Evolutionary conservation across 352 stramenopile genomes (phyloP), one percentile per base, ranked within the genome.

Genomic region (Phytopythium sindhum): DNA sequence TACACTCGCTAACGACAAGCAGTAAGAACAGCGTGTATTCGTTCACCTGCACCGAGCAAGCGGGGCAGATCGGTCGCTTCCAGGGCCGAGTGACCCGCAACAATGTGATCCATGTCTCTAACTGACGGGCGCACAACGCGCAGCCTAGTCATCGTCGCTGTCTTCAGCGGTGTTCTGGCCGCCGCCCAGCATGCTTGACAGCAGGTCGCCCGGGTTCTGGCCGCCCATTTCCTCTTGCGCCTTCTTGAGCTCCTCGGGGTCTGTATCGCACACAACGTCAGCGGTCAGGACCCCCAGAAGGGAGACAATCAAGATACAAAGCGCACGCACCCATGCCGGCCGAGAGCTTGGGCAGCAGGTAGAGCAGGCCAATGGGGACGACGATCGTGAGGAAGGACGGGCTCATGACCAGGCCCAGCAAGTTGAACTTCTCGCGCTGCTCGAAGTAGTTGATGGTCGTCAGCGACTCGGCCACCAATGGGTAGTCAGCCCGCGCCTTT

Each of bases 171-270:
- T 81, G 44, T 60, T 52, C 54, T 75, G 69, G 19, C 70, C 82
- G 33, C 85, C 85, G 35, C 86, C 86, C 57, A 95, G 84, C 74
- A 95, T 91, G 12, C 81, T 78, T 45, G 75, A 76, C 53, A 95
- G 71, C 48, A 95, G 65, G 29, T 81, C 73, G 33, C 79, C 78
- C 12, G 86, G 86, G 64, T 95, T 82, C 42, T 86, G 69, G 14
- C 81, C 76, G 24, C 82, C 86, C 63, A 95, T 89, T 53, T 95
- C 86, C 60, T 93, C 86, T 61, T 95, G 86, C 11, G 84, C 86
- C 63, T 93, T 90, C 74, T 95, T 95, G 73, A 91, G 88, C 57
- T 95, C 86, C 47, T 95, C 86, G 1, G 86, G 86, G 59, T 95
- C 86, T 92, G 51, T n/a, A 60, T 24, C 48, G 19, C 29, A 37